These are phyloP conservation scores for Neurospora sp. DNA, from an alignment of 2,329 filamentous ascomycete genomes.

Conservation along the genomic window DNA sequence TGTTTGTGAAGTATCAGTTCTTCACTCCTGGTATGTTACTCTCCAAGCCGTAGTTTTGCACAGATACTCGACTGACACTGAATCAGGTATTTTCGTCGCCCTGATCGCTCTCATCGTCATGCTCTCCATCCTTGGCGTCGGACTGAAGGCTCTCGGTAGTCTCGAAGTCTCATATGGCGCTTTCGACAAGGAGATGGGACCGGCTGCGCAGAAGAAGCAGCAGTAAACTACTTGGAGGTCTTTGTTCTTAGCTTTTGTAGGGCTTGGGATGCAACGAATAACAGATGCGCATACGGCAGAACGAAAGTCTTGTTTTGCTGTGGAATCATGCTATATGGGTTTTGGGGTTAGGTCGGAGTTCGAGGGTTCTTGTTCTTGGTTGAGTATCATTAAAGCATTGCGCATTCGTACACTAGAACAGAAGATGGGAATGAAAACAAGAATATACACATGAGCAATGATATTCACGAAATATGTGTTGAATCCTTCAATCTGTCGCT, in stretches of 20 bases:
- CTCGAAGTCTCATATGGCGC: conserved; percentile 87
- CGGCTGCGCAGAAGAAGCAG: conserved; percentile 79
- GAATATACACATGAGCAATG: not conserved
- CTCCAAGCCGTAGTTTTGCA: too few species aligned
- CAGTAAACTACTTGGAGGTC: not conserved
- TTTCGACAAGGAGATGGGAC: conserved; percentile 93
- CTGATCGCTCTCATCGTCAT: conserved; percentile 62
- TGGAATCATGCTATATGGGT: not conserved
- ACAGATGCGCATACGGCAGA: not conserved
- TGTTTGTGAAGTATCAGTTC: conserved; percentile 94
- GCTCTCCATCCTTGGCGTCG: conserved; percentile 68
- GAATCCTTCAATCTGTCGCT: not conserved
- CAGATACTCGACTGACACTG: conserved; percentile 3
- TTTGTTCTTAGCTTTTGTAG: not conserved
- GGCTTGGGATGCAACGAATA: not conserved
- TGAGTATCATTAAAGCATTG: not conserved
- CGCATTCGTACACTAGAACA: not conserved
- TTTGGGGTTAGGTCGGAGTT: not conserved
- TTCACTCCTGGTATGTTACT: conserved; percentile 65
- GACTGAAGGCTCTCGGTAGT: conserved; percentile 64
- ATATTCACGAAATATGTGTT: not conserved
- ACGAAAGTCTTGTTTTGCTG: not conserved
- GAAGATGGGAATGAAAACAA: not conserved
- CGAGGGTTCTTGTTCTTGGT: not conserved
- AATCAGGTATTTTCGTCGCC: conserved; percentile 77